A percentile compares a stretch with the other conserved stretches of the same genome.
phyloP scores from a whole-genome alignment of 129 eudicot genomes.

The Pseudognaphalium luteoalbum region DNA sequence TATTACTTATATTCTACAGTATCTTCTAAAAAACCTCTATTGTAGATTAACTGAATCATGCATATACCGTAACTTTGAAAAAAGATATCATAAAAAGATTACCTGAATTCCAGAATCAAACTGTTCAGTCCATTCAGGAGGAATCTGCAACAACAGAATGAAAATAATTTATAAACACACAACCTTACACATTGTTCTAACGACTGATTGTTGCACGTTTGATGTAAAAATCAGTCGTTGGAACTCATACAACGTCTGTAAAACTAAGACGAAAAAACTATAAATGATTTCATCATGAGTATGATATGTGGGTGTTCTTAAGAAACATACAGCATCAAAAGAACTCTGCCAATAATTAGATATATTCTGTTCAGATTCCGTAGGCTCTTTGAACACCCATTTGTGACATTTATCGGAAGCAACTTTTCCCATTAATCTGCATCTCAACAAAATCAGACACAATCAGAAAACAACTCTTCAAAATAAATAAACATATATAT shows the following conservation, averaged over 20 bases:
- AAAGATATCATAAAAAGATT: constrained; percentile 10
- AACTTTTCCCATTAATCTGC: constrained; percentile 98
- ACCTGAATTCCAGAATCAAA: constrained; percentile 99
- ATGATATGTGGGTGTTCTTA: not conserved
- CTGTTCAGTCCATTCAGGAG: constrained; percentile 96
- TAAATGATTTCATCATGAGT: not conserved
- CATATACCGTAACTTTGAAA: not conserved
- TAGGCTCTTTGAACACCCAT: constrained; percentile 98
- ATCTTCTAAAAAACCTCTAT: no score
- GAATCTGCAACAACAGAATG: constrained; percentile 56
- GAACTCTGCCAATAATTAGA: constrained; percentile 98
- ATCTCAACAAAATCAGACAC: constrained; percentile 37
- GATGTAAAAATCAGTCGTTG: no score
- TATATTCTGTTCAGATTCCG: constrained; percentile 90
- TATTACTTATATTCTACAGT: no score
- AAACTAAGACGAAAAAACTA: not conserved
- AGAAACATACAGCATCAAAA: constrained; percentile 86
- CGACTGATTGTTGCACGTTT: no score
- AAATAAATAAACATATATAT: not conserved
- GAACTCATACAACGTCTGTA: not conserved
- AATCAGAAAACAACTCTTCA: constrained; percentile 18
- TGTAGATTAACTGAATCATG: not conserved
- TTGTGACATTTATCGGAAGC: constrained; percentile 99
- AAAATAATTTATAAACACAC: not conserved
- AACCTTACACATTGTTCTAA: no score